phyloP scores from a whole-genome alignment of 2,329 filamentous ascomycete genomes.

The Phaeosphaeria sp. region DNA sequence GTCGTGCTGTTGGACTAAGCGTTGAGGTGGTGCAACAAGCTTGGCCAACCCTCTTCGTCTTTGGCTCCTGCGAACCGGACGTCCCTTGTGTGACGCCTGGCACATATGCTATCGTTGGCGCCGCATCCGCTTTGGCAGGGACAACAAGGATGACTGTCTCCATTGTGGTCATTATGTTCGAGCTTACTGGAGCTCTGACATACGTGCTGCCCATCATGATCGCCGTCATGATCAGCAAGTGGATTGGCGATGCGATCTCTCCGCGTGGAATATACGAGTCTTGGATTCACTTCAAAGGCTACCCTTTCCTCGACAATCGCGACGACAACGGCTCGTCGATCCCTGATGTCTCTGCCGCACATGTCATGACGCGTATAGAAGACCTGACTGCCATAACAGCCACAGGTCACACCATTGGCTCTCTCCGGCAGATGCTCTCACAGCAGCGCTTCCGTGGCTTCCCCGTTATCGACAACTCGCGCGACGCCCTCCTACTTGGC shows the following conservation, averaged over 20 bases:
- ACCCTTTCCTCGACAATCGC: slow-evolving; percentile 92
- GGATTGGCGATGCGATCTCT: slow-evolving; percentile 95
- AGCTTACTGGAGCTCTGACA: slow-evolving; percentile 92
- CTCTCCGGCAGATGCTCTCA: slow-evolving; percentile 73
- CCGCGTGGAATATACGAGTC: slow-evolving; percentile 94
- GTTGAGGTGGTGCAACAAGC: slow-evolving; percentile 87
- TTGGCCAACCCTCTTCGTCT: slow-evolving; percentile 78
- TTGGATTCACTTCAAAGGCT: slow-evolving; percentile 96
- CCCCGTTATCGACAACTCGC: slow-evolving; percentile 81
- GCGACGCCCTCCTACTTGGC: slow-evolving; percentile 80
- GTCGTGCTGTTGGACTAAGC: slow-evolving; percentile 85
- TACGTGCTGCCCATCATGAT: slow-evolving; percentile 99
- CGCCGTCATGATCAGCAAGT: slow-evolving; percentile 96
- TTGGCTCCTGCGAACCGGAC: slow-evolving; percentile 83
- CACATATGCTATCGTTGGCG: slow-evolving; percentile 95
- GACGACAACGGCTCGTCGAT: slow-evolving; percentile 69
- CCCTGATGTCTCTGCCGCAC: slow-evolving; percentile 83
- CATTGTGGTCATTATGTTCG: slow-evolving; percentile 99
- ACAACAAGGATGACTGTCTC: slow-evolving; percentile 97
- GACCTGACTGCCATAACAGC: slow-evolving; percentile 89
- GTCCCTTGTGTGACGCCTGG: slow-evolving; percentile 89
- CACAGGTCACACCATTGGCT: slow-evolving; percentile 84
- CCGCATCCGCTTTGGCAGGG: slow-evolving; percentile 90
- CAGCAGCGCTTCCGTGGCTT: slow-evolving; percentile 86
- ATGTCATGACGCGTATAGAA: slow-evolving; percentile 91